A percentile compares a stretch with the other conserved stretches of the same genome.
Evolutionary conservation across 2,329 filamentous ascomycete genomes (phyloP).

Genomic region (Mycocentrospora acerina): DNA sequence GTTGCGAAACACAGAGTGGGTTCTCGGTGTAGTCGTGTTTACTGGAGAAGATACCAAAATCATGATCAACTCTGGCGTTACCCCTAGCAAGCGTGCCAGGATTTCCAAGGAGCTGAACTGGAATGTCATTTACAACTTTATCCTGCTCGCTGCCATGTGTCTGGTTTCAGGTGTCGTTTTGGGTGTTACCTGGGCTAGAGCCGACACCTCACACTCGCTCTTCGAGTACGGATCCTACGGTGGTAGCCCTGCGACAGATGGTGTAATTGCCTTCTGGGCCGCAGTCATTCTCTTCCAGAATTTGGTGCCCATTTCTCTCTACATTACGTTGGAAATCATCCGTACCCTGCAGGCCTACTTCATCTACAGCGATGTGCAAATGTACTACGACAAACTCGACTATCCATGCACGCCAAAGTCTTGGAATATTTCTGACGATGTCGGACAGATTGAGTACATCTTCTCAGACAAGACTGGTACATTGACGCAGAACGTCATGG

Average conservation of each 20-base stretch:
- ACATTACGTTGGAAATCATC: slow-evolving; percentile 95
- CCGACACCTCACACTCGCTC: slow-evolving; percentile 71
- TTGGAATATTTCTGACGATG: slow-evolving; percentile 98
- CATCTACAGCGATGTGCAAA: slow-evolving; percentile 92
- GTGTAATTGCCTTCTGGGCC: slow-evolving; percentile 97
- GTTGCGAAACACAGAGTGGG: slow-evolving; percentile 93
- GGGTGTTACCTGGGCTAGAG: slow-evolving; percentile 76
- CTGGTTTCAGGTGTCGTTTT: slow-evolving; percentile 81
- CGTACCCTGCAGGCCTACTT: slow-evolving; percentile 91
- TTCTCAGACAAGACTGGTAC: slow-evolving; percentile 96
- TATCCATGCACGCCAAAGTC: slow-evolving; percentile 96
- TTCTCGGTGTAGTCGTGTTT: slow-evolving; percentile 87
- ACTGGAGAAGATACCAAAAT: slow-evolving; percentile 97
- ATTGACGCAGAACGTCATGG: slow-evolving; percentile 91
- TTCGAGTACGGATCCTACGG: slow-evolving; percentile 89
- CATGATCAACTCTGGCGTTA: slow-evolving; percentile 97
- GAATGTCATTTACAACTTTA: slow-evolving; percentile 96
- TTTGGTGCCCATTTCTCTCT: slow-evolving; percentile 96
- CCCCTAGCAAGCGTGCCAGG: slow-evolving; percentile 87
- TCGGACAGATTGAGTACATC: slow-evolving; percentile 98
- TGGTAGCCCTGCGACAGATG: slow-evolving; percentile 70
- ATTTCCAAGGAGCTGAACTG: slow-evolving; percentile 94
- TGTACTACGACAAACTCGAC: slow-evolving; percentile 96
- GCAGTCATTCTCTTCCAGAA: slow-evolving; percentile 96
- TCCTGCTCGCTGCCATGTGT: slow-evolving; percentile 87